phyloP scores from a whole-genome alignment of 1,139 yeast species.

The Taphrina confusa region DNA sequence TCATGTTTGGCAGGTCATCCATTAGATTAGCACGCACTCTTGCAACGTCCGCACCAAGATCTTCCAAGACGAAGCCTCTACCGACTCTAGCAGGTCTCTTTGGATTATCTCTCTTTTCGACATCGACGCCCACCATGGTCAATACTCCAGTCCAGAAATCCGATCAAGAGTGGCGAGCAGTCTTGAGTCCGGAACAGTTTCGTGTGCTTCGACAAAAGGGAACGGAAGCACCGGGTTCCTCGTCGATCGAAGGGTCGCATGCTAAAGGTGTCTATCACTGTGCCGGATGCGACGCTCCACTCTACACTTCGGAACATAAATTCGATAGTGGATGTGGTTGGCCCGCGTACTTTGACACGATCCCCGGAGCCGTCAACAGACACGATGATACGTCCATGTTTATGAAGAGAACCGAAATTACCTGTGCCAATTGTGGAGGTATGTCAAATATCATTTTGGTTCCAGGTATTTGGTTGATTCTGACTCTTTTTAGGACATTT shows the following conservation, averaged over 20 bases:
- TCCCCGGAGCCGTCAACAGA: conserved; percentile 72
- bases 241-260: conserved; percentile 60
- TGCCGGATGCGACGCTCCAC: conserved; percentile 79
- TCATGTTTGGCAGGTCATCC: conserved; percentile 2
- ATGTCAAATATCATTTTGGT: too few species aligned
- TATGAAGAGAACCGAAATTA: conserved; percentile 82
- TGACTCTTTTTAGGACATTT: too few species aligned
- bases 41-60: neutral
- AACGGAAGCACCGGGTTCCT: conserved; percentile 82
- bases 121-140: conserved; percentile 23
- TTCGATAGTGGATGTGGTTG: conserved; percentile 94
- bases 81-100: conserved; percentile 31
- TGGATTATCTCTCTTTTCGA: conserved; percentile 31
- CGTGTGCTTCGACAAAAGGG: conserved; percentile 73
- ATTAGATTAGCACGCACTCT: conserved; percentile 4
- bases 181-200: conserved; percentile 72
- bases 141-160: conserved; percentile 47
- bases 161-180: conserved; percentile 78
- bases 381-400: conserved; percentile 66
- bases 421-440: conserved; percentile 84
- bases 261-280: conserved; percentile 69
- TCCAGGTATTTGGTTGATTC: too few species aligned
- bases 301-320: conserved; percentile 76
- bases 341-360: conserved; percentile 93
- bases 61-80: conserved; percentile 28